These are phyloP conservation scores for Trametes hirsuta DNA, from an alignment of 1,284 basidiomycete genomes.

Conservation along the genomic window DNA sequence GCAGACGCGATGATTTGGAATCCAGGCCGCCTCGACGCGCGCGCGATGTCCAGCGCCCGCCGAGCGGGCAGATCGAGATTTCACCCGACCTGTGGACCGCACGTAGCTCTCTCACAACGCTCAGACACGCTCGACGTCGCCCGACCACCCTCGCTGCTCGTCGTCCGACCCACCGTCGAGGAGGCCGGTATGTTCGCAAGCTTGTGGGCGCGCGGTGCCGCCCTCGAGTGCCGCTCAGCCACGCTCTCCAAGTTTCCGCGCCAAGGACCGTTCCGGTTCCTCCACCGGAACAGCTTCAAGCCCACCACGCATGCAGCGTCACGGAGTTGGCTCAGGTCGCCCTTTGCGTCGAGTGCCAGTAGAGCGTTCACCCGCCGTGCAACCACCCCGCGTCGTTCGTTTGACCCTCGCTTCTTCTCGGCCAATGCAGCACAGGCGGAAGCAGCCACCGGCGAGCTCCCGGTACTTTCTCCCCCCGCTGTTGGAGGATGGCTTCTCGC, in stretches of 20 bases:
- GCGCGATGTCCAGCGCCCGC: neutral
- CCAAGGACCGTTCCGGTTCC: constrained; percentile 21
- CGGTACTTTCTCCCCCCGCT: constrained; percentile 70
- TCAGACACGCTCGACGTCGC: neutral
- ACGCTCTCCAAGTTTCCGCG: constrained; percentile 16
- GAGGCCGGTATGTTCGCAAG: constrained; percentile 20
- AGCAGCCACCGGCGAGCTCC: constrained; percentile 41
- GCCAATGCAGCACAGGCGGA: constrained; percentile 37
- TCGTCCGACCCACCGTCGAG: neutral
- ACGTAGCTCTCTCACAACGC: neutral
- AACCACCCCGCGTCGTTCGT: constrained; percentile 20
- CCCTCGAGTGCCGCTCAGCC: constrained; percentile 25
- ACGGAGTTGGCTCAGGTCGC: constrained; percentile 1
- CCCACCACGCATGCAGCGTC: constrained; percentile 2
- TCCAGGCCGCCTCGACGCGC: constrained; percentile 1
- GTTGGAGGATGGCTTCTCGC: constrained; percentile 85
- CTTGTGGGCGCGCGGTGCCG: constrained; percentile 24
- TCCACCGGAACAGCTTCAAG: constrained; percentile 23
- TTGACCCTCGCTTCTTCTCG: constrained; percentile 47
- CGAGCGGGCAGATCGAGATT: constrained; percentile 10
- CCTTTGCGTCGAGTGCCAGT: constrained; percentile 11
- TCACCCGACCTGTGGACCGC: neutral
- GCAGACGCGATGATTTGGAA: constrained; percentile 2
- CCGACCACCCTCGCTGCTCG: neutral
- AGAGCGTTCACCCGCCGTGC: constrained; percentile 22